Base-by-base conservation (phyloP, 2,329 filamentous ascomycete genomes). In the Diaporthe australafricana region DNA sequence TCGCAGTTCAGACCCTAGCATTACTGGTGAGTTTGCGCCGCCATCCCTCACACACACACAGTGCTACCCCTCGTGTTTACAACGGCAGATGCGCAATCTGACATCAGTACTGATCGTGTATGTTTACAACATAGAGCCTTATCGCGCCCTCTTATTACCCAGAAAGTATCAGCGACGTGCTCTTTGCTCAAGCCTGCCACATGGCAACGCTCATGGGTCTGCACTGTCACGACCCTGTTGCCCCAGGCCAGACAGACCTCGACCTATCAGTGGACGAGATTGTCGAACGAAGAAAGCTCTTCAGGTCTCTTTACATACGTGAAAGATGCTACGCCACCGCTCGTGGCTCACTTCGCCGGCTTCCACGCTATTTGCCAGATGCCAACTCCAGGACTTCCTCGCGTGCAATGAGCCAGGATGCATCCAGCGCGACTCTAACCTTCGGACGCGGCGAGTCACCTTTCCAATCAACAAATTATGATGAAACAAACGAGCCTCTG, bases 321-420 rank as follows among this genome's bases (percentile, higher is more conserved):
- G 56, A 60, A n/a, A 60, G 56, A 45, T 60, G 38, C 25, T 60
- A 60, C 7, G 56, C 56, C 22, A 60, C 38, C 8, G 56, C 56
- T 20, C 56, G 56, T 11, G 56, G 56, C 7, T 42, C 56, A n/a
- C 56, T 60, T 8, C 56, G 56, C 12, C 56, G 56, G 14, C 38
- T 60, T 17, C 56, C 56, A 12, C 56, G 56, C n/a, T 60, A 60
- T 9, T 9, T 60, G 9, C 38, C 56, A n/a, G 38, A 60, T 60
- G 42, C 38, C 40, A 60, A 20, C 5, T 45, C 38, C 2, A 25
- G 25, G 5, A 12, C 22, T 7, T 60, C 56, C 8, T 60, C 38
- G 14, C 17, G 56, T 60, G 22, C 56, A 25, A 60, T 45, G 56
- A 45, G 56, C 38, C 56, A 60, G 20, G 56, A 45, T n/a, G 38